Evolutionary conservation across 495 filamentous ascomycete genomes (phyloP), one percentile per base, ranked within the genome.

Genomic region (Podospora appendiculata): DNA sequence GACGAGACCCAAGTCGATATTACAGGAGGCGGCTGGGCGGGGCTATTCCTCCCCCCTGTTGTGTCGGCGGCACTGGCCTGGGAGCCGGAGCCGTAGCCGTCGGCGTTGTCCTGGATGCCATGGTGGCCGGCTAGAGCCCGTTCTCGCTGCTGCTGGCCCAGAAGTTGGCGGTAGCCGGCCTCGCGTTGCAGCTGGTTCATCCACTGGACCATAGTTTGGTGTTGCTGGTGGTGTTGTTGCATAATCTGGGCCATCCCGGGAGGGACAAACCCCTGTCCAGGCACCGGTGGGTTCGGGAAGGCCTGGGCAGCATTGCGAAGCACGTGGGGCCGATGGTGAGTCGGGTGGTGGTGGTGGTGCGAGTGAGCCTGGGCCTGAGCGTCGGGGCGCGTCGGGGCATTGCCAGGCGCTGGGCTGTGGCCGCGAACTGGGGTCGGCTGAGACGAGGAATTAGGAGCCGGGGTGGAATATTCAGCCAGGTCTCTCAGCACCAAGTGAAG

Each of bases 401-500:
- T 50, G 41, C 51, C 51, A 1, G 53, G 17, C 4, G 52, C 52
- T 14, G 66, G 57, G 35, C 36, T 49, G 33, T 61, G 60, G 50
- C 45, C 42, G 12, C 42, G 36, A 14, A 41, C 40, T 9, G 52
- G 52, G 13, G 45, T 17, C 48, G 51, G 3, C 17, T 42, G 45
- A 50, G 43, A 44, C 12, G 47, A 19, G 12, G 33, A 33, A 16
- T 25, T 52, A 45, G 40, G 46, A 32, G 32, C 45, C 40, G 75
- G 54, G 10, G 35, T 62, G 62, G 25, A 5, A n/a, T 58, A 48
- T 44, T 67, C 59, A 38, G 52, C 53, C n/a, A 53, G 32, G 51
- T 74, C 71, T 53, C 73, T 63, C 18, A 88, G 61, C 7, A 84
- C 84, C n/a, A 89, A 77, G 62, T 89, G 86, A 8, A 89, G 68